Percentiles rank a stretch among this genome's conserved stretches.
These are phyloP conservation scores for Metschnikowia colocasiae DNA, from an alignment of 805 yeast species.

Conservation along the genomic window DNA sequence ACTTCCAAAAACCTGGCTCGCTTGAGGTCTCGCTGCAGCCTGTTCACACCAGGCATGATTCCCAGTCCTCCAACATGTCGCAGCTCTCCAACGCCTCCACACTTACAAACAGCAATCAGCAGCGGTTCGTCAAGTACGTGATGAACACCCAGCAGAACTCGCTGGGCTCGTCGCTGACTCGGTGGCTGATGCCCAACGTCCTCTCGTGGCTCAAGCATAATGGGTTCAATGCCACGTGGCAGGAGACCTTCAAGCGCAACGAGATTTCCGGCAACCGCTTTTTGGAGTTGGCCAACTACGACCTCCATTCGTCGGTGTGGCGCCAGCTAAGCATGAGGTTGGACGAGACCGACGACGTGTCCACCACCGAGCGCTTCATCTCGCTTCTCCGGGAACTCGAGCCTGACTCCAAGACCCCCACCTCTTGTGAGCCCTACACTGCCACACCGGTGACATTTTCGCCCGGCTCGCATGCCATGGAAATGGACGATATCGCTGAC, in stretches of 20 bases:
- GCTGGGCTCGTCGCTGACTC: slow-evolving; percentile 24
- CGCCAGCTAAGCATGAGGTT: slow-evolving; percentile 36
- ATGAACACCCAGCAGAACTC: slow-evolving; percentile 34
- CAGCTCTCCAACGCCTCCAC: slow-evolving; percentile 30
- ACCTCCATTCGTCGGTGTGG: slow-evolving; percentile 45
- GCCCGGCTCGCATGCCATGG: background rate
- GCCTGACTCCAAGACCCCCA: slow-evolving; percentile 9
- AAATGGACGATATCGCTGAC: slow-evolving; percentile 15
- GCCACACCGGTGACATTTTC: background rate
- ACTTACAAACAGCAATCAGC: slow-evolving; percentile 29
- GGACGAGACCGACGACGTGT: slow-evolving; percentile 42
- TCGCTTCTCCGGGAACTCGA: slow-evolving; percentile 32
- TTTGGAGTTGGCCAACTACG: slow-evolving; percentile 64
- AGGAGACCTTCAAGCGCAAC: slow-evolving; percentile 54
- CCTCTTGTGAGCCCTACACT: background rate
- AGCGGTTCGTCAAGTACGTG: slow-evolving; percentile 41
- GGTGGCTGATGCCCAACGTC: slow-evolving; percentile 74
- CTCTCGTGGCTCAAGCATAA: slow-evolving; percentile 63
- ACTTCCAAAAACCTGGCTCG: background rate
- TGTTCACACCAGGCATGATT: slow-evolving; percentile 30
- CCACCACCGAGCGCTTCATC: slow-evolving; percentile 57
- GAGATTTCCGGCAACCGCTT: slow-evolving; percentile 62
- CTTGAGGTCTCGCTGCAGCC: slow-evolving; percentile 2
- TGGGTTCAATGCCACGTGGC: slow-evolving; percentile 72
- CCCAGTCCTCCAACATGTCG: slow-evolving; percentile 35